A percentile compares a stretch with the other conserved stretches of the same genome.
Evolutionary conservation across 306 rosid species (phyloP).

Genomic region (Trifolium dubium): DNA sequence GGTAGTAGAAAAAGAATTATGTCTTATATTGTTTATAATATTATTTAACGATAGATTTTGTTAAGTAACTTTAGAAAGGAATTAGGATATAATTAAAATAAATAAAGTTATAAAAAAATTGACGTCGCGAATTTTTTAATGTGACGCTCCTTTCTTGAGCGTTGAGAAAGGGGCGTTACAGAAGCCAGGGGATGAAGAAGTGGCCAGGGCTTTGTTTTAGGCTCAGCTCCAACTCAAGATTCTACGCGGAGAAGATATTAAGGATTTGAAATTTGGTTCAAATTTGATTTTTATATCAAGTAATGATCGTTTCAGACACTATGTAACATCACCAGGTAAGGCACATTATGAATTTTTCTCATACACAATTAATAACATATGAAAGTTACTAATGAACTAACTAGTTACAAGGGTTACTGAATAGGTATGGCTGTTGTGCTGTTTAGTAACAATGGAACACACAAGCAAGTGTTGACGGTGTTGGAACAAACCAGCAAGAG

Average conservation of each 20-base stretch:
- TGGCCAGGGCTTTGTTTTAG: conserved; percentile 80
- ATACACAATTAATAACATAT: neutral
- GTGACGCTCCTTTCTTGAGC: too few relatives aligned
- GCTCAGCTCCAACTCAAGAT: conserved; percentile 71
- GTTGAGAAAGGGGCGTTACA: too few relatives aligned
- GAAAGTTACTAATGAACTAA: conserved; percentile 18
- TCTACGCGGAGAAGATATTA: conserved; percentile 64
- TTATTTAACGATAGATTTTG: too few relatives aligned
- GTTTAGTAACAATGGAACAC: conserved; percentile 65
- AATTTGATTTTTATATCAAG: conserved; percentile 69
- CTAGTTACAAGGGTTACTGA: neutral
- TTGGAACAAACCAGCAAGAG: conserved; percentile 74
- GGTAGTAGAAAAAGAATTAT: too few relatives aligned
- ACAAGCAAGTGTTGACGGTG: conserved; percentile 54
- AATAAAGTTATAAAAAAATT: too few relatives aligned
- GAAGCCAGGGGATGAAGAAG: conserved; percentile 84
- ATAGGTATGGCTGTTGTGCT: conserved; percentile 89
- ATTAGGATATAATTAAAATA: too few relatives aligned
- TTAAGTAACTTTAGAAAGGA: too few relatives aligned
- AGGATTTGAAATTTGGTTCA: conserved; percentile 75
- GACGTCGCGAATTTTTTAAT: too few relatives aligned
- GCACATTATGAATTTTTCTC: conserved; percentile 1
- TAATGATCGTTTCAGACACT: conserved; percentile 77
- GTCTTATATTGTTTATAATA: too few relatives aligned
- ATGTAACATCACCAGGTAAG: conserved; percentile 81